Evolutionary conservation across 2,329 filamentous ascomycete species (phyloP), one percentile per base, ranked within the genome.

Genomic region (Graphilbum ipis-grandicollis): DNA sequence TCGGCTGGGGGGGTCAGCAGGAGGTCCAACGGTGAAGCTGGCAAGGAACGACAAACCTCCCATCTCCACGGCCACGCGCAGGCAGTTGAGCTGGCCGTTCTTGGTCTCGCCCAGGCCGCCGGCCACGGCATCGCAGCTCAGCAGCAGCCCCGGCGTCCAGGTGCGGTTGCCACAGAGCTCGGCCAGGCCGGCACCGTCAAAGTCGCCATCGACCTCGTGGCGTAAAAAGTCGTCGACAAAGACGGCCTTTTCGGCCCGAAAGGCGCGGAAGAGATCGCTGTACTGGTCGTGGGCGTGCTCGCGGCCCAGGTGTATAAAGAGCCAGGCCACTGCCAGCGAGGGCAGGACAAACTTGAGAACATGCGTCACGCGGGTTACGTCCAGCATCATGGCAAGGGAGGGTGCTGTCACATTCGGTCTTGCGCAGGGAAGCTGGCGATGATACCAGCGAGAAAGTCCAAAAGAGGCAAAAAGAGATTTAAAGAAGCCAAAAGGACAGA

Each of bases 11-110:
- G n/a, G n/a, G n/a, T n/a, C n/a, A n/a, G n/a, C n/a, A n/a, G n/a
- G n/a, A n/a, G n/a, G n/a, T n/a, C n/a, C n/a, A n/a, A n/a, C n/a
- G n/a, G n/a, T n/a, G n/a, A n/a, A n/a, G n/a, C n/a, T n/a, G n/a
- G n/a, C n/a, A n/a, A n/a, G n/a, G n/a, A n/a, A n/a, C n/a, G n/a
- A n/a, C n/a, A n/a, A n/a, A 54, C 62, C 62, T 37, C 63, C 63
- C 31, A 60, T 57, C 49, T 64, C 59, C 23, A 65, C 63, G 13
- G 59, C 60, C 36, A 60, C 55, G 31, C 60, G 55, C 18, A 66
- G 46, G 46, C 62, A 65, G 39, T 56, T 57, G 36, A 65, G 47
- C 26, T 60, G 49, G n/a, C 55, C 56, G 43, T 62, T 62, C 40
- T 60, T 56, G 15, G 63, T 56, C 36, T 57, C 53, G 6, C 52